Conservation (phyloP, 31 red algal species). For the Endocladia muricata region DNA sequence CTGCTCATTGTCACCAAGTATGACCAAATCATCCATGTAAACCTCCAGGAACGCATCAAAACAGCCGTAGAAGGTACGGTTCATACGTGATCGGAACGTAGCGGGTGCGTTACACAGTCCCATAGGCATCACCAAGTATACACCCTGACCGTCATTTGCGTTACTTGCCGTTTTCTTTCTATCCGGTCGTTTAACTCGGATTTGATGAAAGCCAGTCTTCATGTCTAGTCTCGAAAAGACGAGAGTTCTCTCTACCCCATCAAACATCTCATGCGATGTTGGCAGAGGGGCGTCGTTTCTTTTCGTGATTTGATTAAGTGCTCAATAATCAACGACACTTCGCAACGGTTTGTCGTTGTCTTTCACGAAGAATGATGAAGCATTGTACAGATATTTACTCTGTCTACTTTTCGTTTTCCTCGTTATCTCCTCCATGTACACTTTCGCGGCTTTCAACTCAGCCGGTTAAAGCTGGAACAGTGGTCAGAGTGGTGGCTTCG, state of each 20-base stretch:
- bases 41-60: background rate
- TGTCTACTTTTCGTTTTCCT: background rate
- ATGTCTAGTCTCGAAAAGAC: background rate
- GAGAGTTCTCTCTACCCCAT: background rate
- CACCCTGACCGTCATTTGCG: background rate
- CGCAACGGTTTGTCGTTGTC: slow-evolving; percentile 9
- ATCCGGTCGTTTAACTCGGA: background rate
- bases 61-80: background rate
- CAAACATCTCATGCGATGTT: background rate
- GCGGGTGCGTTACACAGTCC: background rate
- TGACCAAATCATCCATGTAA: background rate
- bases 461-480: background rate
- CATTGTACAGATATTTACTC: background rate
- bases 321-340: slow-evolving; percentile 6
- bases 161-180: background rate
- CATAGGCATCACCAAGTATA: background rate
- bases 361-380: slow-evolving; percentile 23
- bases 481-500: slow-evolving; percentile 11
- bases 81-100: background rate
- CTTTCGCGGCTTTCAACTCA: background rate
- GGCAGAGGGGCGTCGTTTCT: background rate
- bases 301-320: slow-evolving; percentile 24
- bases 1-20: background rate
- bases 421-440: slow-evolving; percentile 8
- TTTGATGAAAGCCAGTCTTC: background rate